These are phyloP conservation scores for Trametes meyenii DNA, from an alignment of 768 basidiomycete genomes.

Conservation along the genomic window DNA sequence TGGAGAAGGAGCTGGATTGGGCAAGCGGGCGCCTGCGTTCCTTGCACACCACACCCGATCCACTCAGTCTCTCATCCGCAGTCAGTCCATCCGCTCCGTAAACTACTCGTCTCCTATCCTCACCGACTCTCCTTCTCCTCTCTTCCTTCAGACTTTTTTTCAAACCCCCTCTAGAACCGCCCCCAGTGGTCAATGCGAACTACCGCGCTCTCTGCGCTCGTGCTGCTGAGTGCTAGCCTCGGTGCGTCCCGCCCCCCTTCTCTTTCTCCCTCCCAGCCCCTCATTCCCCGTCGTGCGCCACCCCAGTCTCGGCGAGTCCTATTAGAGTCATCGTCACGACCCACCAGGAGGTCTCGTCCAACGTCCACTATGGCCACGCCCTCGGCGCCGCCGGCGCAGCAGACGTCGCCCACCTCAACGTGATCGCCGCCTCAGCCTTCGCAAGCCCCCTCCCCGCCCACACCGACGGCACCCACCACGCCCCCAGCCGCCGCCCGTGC, in stretches of 20 bases:
- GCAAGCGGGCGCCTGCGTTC: not conserved
- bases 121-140: not conserved
- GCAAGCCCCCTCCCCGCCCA: not conserved
- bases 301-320: slow-evolving; percentile 41
- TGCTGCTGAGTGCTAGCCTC: slow-evolving; percentile 21
- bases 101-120: not conserved
- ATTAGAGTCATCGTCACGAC: slow-evolving; percentile 46
- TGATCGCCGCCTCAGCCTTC: slow-evolving; percentile 4
- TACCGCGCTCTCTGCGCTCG: slow-evolving; percentile 18
- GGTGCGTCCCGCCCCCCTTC: slow-evolving; percentile 19
- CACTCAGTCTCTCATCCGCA: not conserved
- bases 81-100: not conserved
- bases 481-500: slow-evolving; percentile 32
- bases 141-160: not conserved
- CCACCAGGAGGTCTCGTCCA: slow-evolving; percentile 34
- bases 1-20: not conserved
- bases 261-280: not conserved
- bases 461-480: not conserved
- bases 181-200: slow-evolving; percentile 14
- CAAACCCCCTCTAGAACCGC: not conserved
- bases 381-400: slow-evolving; percentile 31
- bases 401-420: slow-evolving; percentile 13
- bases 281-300: not conserved
- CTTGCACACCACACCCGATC: too few species aligned
- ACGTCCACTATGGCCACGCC: slow-evolving; percentile 44